Conservation (phyloP, 1,139 yeast species). For the Candida smagusa region DNA sequence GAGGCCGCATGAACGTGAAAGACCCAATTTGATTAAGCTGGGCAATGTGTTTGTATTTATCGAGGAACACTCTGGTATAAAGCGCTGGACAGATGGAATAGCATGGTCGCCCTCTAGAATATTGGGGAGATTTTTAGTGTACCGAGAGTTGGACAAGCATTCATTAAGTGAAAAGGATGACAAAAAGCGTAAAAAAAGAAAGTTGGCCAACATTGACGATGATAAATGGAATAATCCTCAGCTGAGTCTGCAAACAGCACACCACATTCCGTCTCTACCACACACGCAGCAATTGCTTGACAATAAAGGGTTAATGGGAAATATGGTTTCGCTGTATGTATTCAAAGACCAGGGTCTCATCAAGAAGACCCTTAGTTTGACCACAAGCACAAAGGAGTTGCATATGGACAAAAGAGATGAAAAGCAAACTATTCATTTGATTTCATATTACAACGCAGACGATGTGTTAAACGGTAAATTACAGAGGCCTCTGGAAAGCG, state of each 20-base stretch:
- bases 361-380: constrained; percentile 76
- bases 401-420: constrained; percentile 25
- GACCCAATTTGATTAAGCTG: constrained; percentile 60
- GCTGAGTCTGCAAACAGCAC: not conserved
- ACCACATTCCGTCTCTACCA: constrained; percentile 8
- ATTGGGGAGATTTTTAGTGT: constrained; percentile 76
- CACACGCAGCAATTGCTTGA: constrained; percentile 16
- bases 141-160: constrained; percentile 69
- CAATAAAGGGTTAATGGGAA: constrained; percentile 9
- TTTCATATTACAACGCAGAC: constrained; percentile 72
- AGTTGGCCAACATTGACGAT: constrained; percentile 17
- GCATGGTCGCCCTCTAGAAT: constrained; percentile 91
- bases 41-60: constrained; percentile 85
- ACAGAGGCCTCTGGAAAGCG: constrained; percentile 55
- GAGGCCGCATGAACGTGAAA: constrained; percentile 80
- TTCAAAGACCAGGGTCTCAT: constrained; percentile 75
- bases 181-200: constrained; percentile 30
- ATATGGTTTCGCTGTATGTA: constrained; percentile 54
- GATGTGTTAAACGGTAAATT: constrained; percentile 65
- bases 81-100: constrained; percentile 93
- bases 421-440: constrained; percentile 62
- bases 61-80: constrained; percentile 79
- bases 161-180: constrained; percentile 35
- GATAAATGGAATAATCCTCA: constrained; percentile 6
- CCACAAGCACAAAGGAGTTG: constrained; percentile 37